A percentile compares a stretch with the other conserved stretches of the same genome.
Evolutionary conservation across 2,329 filamentous ascomycete genomes (phyloP).

Genomic region (Trichophyton equinum): DNA sequence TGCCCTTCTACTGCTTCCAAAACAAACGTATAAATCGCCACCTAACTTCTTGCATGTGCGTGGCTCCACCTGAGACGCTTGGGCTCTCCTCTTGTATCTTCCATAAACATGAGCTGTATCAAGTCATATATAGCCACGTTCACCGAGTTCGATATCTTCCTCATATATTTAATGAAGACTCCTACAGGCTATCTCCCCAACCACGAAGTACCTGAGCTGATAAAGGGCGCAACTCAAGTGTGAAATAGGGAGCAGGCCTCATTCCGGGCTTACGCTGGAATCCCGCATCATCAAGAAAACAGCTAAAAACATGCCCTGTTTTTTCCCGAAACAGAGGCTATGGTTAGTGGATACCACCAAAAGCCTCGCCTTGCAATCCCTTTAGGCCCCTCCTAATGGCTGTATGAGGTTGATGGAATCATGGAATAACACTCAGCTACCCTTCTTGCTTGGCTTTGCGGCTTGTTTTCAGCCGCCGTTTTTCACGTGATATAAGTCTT

Average conservation of each 20-base stretch:
- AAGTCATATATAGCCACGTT: neutral
- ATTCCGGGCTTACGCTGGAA: too few species aligned
- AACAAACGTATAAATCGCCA: neutral
- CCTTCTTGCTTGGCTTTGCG: neutral
- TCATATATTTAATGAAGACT: neutral
- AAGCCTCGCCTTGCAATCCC: too few species aligned
- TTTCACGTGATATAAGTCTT: neutral
- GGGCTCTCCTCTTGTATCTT: neutral
- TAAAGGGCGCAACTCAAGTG: too few species aligned
- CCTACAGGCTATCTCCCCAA: too few species aligned
- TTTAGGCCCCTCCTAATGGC: too few species aligned
- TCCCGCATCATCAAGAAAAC: too few species aligned
- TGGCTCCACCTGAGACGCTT: neutral
- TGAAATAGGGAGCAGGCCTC: too few species aligned
- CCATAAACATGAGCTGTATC: neutral
- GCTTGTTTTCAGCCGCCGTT: neutral
- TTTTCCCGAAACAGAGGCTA: too few species aligned
- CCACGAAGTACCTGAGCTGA: too few species aligned
- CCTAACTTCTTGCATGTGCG: neutral
- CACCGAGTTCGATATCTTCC: neutral
- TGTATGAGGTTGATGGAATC: too few species aligned
- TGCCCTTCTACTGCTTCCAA: neutral
- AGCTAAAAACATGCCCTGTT: too few species aligned
- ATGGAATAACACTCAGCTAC: neutral
- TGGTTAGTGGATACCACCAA: too few species aligned